Evolutionary conservation across 1,139 yeast species (phyloP).

Genomic region (Geotrichum europaeum): DNA sequence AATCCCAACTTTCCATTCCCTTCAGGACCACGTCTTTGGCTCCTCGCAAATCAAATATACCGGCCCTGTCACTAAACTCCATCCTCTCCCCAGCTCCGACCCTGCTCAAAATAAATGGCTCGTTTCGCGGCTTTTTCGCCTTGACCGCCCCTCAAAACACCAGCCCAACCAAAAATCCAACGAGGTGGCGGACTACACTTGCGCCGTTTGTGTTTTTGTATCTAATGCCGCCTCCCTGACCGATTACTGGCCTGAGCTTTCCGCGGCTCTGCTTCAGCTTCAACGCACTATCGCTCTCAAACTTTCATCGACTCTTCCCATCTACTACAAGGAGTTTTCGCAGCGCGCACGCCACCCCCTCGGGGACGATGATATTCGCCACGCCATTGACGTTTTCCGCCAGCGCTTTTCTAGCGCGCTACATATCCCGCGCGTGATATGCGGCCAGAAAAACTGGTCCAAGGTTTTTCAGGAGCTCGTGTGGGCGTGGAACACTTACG

Average conservation of each 20-base stretch:
- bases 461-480: slow-evolving; percentile 25
- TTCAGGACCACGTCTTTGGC: slow-evolving; percentile 14
- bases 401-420: slow-evolving; percentile 23
- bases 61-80: slow-evolving; percentile 15
- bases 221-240: slow-evolving; percentile 22
- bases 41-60: slow-evolving; percentile 11
- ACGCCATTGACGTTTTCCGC: slow-evolving; percentile 24
- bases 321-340: slow-evolving; percentile 1
- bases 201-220: slow-evolving; percentile 26
- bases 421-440: slow-evolving; percentile 29
- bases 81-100: slow-evolving; percentile 11
- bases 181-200: slow-evolving; percentile 13
- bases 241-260: slow-evolving; percentile 29
- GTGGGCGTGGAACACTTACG: slow-evolving; percentile 19
- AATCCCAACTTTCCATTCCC: slow-evolving; percentile 9
- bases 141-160: neutral
- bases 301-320: slow-evolving; percentile 20
- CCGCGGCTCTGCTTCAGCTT: slow-evolving; percentile 25
- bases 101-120: slow-evolving; percentile 3
- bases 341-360: neutral
- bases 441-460: slow-evolving; percentile 30
- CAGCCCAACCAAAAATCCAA: neutral
- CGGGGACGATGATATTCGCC: slow-evolving; percentile 18
- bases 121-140: slow-evolving; percentile 12
- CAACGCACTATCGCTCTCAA: slow-evolving; percentile 20